phyloP scores from a whole-genome alignment of 2,329 filamentous ascomycete genomes.

The Xylariomycetidae sp. region DNA sequence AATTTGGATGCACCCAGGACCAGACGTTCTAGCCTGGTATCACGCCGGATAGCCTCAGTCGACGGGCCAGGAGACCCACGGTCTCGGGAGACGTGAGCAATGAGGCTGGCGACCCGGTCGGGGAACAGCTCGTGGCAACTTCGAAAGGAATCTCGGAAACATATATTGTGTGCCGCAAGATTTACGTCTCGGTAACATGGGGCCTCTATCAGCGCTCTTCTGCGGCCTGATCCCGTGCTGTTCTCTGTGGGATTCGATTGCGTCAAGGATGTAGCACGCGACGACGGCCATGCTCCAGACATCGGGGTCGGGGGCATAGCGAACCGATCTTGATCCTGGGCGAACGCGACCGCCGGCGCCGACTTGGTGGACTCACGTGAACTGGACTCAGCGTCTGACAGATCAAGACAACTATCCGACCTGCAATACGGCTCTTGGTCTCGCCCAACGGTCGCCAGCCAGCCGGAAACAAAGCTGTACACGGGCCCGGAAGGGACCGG shows the following conservation, averaged over 20 bases:
- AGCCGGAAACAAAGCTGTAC: too few species aligned
- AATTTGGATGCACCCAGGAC: conserved; percentile 8
- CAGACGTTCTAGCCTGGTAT: conserved; percentile 11
- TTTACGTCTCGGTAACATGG: conserved; percentile 14
- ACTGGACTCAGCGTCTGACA: conserved; percentile 14
- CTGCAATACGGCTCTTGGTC: conserved; percentile 20
- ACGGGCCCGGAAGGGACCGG: too few species aligned
- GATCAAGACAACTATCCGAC: conserved; percentile 21
- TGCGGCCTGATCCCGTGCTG: background rate
- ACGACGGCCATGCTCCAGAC: too few species aligned
- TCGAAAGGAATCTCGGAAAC: conserved; percentile 12
- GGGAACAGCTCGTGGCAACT: conserved; percentile 14
- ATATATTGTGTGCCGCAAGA: conserved; percentile 19
- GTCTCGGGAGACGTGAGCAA: conserved; percentile 12
- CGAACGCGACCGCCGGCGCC: conserved; percentile 10
- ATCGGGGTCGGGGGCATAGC: conserved; percentile 9
- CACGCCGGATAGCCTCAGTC: conserved; percentile 8
- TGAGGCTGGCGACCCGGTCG: conserved; percentile 11
- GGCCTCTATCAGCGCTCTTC: conserved; percentile 16
- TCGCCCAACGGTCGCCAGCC: conserved; percentile 16
- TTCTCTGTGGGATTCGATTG: conserved; percentile 10
- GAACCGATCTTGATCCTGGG: conserved; percentile 10
- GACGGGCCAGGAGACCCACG: conserved; percentile 15
- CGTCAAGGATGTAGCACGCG: conserved; percentile 2
- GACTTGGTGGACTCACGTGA: conserved; percentile 14